These are phyloP conservation scores for Rhytidiadelphus loreus DNA, from an alignment of 225 moss, liverwort and hornwort species.

Conservation along the genomic window DNA sequence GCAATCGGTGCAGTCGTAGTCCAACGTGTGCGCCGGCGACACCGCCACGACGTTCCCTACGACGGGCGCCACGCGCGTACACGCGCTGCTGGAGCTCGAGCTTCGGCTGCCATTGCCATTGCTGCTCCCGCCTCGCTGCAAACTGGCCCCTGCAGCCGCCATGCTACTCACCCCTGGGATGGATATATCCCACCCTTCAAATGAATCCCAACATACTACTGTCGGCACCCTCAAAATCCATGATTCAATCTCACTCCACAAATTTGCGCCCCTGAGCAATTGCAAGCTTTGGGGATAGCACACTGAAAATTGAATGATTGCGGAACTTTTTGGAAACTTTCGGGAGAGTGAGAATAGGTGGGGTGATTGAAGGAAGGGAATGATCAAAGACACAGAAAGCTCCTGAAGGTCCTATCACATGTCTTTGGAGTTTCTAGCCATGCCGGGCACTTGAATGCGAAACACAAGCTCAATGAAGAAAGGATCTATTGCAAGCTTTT, in stretches of 20 bases:
- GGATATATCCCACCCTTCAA: not conserved
- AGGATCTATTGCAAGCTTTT: not conserved
- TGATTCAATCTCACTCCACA: not conserved
- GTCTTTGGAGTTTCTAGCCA: not conserved
- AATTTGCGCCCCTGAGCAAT: not conserved
- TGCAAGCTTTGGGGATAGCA: not conserved
- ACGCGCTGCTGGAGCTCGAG: slow-evolving; percentile 17
- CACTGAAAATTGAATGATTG: not conserved
- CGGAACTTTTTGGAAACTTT: not conserved
- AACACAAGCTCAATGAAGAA: not conserved
- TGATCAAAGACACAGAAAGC: not conserved
- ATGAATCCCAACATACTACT: not conserved
- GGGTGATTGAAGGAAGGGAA: not conserved
- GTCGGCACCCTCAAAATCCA: not conserved
- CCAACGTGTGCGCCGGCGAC: slow-evolving; percentile 22
- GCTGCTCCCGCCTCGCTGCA: slow-evolving; percentile 6
- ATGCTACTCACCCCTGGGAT: not conserved
- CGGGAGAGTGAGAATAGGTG: not conserved
- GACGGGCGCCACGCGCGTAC: slow-evolving; percentile 6
- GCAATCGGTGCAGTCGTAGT: slow-evolving; percentile 51
- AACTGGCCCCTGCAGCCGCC: not conserved
- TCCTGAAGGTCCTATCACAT: not conserved
- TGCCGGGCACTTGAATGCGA: not conserved
- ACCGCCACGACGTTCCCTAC: slow-evolving; percentile 17
- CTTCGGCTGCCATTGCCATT: slow-evolving; percentile 8